Percentiles rank a stretch among this genome's conserved stretches.
phyloP scores from a whole-genome alignment of 164 flowering plant species.

The Dillenia turbinata region DNA sequence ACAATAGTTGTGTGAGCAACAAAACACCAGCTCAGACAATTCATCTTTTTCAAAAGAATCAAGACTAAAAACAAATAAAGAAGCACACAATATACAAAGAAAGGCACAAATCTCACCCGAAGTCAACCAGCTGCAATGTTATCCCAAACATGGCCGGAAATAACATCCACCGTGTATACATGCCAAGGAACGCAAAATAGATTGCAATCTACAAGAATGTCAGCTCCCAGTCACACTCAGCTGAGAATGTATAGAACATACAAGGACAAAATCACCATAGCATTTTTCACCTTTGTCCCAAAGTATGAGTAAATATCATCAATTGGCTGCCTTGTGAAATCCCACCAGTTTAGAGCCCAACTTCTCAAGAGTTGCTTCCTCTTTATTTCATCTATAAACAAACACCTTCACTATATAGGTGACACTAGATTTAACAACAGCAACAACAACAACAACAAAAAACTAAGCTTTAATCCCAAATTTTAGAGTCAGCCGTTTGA shows the following conservation, averaged over 20 bases:
- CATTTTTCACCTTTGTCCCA: constrained; percentile 70
- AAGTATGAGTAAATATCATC: constrained; percentile 83
- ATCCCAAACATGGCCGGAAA: constrained; percentile 80
- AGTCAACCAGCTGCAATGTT: constrained; percentile 58
- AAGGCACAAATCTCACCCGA: constrained; percentile 47
- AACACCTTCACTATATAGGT: constrained; percentile 1
- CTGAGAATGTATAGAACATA: not conserved
- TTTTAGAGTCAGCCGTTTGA: too few relatives aligned
- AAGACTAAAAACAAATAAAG: not conserved
- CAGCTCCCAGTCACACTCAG: constrained; percentile 2
- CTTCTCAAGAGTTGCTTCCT: constrained; percentile 72
- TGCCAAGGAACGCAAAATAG: constrained; percentile 90
- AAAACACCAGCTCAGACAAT: not conserved
- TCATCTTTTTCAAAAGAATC: not conserved
- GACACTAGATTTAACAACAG: not conserved
- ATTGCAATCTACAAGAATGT: constrained; percentile 55
- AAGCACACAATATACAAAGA: not conserved
- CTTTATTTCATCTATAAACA: constrained; percentile 56
- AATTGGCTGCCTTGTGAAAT: constrained; percentile 76
- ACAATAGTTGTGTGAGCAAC: not conserved
- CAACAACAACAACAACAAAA: too few relatives aligned
- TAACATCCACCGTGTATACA: constrained; percentile 89
- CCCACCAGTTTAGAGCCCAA: constrained; percentile 88
- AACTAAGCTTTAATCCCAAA: too few relatives aligned
- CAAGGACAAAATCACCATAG: constrained; percentile 2